These are phyloP conservation scores for Fraxinus greggii DNA, from an alignment of 305 asterid species.

Conservation along the genomic window DNA sequence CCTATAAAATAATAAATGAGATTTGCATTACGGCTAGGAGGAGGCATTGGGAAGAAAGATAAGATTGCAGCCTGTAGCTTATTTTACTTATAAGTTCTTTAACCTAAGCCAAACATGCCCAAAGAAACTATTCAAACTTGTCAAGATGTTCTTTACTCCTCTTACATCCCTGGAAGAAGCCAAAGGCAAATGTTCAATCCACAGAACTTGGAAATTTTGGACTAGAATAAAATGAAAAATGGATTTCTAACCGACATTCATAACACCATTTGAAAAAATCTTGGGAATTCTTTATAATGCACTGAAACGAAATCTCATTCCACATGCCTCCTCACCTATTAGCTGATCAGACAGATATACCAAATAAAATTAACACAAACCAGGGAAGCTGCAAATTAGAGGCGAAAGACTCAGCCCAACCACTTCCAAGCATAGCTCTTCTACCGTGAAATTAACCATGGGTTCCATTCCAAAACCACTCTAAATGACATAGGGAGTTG, in stretches of 20 bases:
- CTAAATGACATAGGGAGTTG: neutral
- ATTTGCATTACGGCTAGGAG: neutral
- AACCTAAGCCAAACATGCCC: neutral
- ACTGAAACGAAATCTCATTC: neutral
- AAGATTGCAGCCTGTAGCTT: neutral
- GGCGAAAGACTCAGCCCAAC: too few species aligned
- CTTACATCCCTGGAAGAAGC: too few species aligned
- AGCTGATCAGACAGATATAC: constrained; percentile 18
- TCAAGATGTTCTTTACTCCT: too few species aligned
- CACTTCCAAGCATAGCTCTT: too few species aligned
- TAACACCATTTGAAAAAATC: neutral
- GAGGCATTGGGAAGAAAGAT: neutral
- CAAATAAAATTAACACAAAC: constrained; percentile 1
- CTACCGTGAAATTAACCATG: neutral
- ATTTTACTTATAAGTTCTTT: neutral
- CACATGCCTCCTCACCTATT: constrained; percentile 10
- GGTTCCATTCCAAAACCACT: neutral
- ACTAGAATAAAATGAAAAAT: neutral
- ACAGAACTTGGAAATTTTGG: neutral
- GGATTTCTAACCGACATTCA: neutral
- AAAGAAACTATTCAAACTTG: too few species aligned
- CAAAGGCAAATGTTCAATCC: neutral
- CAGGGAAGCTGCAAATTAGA: neutral
- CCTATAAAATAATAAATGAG: neutral
- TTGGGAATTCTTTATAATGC: neutral